Conservation (phyloP, 805 yeast species). For the Suhomyces sp. region DNA sequence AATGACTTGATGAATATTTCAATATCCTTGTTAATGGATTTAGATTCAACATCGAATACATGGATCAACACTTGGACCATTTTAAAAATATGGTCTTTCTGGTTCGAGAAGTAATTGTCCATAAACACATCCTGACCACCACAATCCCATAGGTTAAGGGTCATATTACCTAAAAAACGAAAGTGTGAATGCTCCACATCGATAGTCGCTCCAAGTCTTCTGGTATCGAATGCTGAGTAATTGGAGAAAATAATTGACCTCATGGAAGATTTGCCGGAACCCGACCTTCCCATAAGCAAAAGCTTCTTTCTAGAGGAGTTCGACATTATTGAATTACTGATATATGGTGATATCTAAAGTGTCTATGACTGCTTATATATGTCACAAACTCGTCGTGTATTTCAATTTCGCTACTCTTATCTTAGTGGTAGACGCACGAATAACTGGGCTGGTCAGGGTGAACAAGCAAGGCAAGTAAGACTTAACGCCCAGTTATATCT, state of each 20-base stretch:
- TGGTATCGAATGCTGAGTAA: constrained; percentile 94
- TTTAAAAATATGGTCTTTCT: constrained; percentile 87
- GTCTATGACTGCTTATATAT: not conserved
- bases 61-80: constrained; percentile 95
- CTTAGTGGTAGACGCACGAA: not conserved
- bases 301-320: constrained; percentile 39
- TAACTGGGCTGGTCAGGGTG: not conserved
- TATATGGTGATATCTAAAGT: not conserved
- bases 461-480: not conserved
- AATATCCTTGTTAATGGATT: constrained; percentile 87
- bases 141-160: constrained; percentile 95
- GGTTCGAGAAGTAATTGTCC: constrained; percentile 88
- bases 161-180: constrained; percentile 91
- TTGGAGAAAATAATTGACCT: constrained; percentile 92
- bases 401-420: not conserved
- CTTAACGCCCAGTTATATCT: not conserved
- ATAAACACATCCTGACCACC: constrained; percentile 97
- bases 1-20: constrained; percentile 86
- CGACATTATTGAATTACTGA: constrained; percentile 18
- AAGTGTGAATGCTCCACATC: constrained; percentile 98
- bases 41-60: constrained; percentile 93
- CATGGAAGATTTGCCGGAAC: constrained; percentile 98
- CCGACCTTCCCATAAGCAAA: constrained; percentile 78
- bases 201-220: constrained; percentile 93
- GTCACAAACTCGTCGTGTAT: not conserved